phyloP scores from a whole-genome alignment of 2,329 filamentous ascomycete genomes.

The Mycosphaerella sp. region DNA sequence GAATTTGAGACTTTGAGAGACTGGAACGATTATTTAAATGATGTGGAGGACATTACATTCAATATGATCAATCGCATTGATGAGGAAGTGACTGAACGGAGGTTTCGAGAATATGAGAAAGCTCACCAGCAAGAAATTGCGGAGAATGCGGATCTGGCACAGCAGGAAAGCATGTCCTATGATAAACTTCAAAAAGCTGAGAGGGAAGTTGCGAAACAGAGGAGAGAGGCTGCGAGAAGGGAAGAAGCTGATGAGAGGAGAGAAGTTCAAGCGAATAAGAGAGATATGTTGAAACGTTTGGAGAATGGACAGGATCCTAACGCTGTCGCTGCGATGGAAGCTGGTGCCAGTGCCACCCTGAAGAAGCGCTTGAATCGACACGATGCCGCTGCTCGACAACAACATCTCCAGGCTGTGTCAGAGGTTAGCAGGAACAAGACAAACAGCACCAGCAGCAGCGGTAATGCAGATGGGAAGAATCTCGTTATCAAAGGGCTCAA shows the following conservation, averaged over 20 bases:
- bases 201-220: slow-evolving; percentile 57
- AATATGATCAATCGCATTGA: slow-evolving; percentile 72
- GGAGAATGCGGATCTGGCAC: slow-evolving; percentile 45
- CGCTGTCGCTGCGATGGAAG: slow-evolving; percentile 37
- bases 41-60: slow-evolving; percentile 83
- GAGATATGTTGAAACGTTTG: slow-evolving; percentile 64
- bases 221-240: slow-evolving; percentile 56
- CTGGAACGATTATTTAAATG: slow-evolving; percentile 93
- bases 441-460: slow-evolving; percentile 27
- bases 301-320: slow-evolving; percentile 59
- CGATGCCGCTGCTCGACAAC: slow-evolving; percentile 39
- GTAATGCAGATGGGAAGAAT: slow-evolving; percentile 17
- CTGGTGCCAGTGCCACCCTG: slow-evolving; percentile 53
- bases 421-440: slow-evolving; percentile 21
- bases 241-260: slow-evolving; percentile 66
- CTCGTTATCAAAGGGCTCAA: slow-evolving; percentile 74
- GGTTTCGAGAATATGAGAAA: slow-evolving; percentile 63
- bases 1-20: slow-evolving; percentile 79
- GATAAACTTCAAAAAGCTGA: slow-evolving; percentile 50
- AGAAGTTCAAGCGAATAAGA: slow-evolving; percentile 56
- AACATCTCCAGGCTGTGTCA: slow-evolving; percentile 42
- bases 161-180: slow-evolving; percentile 43
- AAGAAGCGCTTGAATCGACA: slow-evolving; percentile 65
- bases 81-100: slow-evolving; percentile 54
- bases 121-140: slow-evolving; percentile 58